phyloP scores from a whole-genome alignment of 371 early-diverging fungal genomes.

The Mortierella sp. region DNA sequence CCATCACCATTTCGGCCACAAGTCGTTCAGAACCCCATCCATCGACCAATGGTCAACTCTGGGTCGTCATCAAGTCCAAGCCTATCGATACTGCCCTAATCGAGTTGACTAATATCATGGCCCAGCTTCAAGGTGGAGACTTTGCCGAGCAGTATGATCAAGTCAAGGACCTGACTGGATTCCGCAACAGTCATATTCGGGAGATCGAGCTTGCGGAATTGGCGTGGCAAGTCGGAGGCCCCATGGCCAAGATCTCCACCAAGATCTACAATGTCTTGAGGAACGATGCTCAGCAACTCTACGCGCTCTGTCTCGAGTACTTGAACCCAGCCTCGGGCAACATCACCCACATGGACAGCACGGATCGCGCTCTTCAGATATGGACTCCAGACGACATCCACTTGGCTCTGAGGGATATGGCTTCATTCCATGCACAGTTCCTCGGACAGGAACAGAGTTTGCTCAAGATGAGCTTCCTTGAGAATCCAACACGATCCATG shows the following conservation, averaged over 20 bases:
- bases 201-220: slow-evolving; percentile 50
- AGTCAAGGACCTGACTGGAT: slow-evolving; percentile 51
- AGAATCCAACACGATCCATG: slow-evolving; percentile 40
- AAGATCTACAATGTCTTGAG: slow-evolving; percentile 50
- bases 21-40: slow-evolving; percentile 9
- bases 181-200: slow-evolving; percentile 52
- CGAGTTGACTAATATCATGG: slow-evolving; percentile 54
- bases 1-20: slow-evolving; percentile 20
- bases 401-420: slow-evolving; percentile 31
- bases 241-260: slow-evolving; percentile 51
- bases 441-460: slow-evolving; percentile 29
- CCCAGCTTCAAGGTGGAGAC: slow-evolving; percentile 45
- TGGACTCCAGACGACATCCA: slow-evolving; percentile 49
- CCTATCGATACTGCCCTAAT: slow-evolving; percentile 53
- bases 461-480: slow-evolving; percentile 35
- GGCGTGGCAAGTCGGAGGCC: slow-evolving; percentile 43
- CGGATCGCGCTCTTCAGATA: slow-evolving; percentile 16
- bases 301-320: slow-evolving; percentile 52
- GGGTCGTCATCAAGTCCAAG: slow-evolving; percentile 49
- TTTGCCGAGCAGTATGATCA: slow-evolving; percentile 50
- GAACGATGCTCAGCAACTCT: slow-evolving; percentile 47
- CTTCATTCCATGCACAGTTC: slow-evolving; percentile 50
- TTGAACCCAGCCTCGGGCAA: slow-evolving; percentile 30
- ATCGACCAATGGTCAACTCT: slow-evolving; percentile 19
- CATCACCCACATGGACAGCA: slow-evolving; percentile 50